phyloP scores from a whole-genome alignment of 768 basidiomycete species.

The Crepidotus variabilis region DNA sequence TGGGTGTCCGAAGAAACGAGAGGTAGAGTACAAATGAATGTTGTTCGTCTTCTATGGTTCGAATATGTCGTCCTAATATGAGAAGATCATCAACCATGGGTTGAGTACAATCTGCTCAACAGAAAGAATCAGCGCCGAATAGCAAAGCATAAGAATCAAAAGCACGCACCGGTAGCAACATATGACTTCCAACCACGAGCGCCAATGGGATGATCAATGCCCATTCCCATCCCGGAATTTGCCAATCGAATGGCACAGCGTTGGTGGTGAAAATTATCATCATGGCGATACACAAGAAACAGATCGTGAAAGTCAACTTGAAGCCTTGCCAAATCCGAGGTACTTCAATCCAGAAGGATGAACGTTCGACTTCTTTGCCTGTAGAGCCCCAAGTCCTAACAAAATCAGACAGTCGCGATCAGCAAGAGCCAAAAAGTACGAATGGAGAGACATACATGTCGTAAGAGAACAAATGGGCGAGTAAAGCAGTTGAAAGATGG shows the following conservation, averaged over 20 bases:
- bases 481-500: constrained; percentile 62
- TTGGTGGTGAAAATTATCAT: constrained; percentile 59
- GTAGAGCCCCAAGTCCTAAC: constrained; percentile 53
- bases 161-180: constrained; percentile 67
- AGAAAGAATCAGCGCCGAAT: constrained; percentile 5
- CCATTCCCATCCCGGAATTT: constrained; percentile 60
- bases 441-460: constrained; percentile 36
- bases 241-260: constrained; percentile 62
- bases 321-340: constrained; percentile 81
- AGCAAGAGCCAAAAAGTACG: neutral
- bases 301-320: constrained; percentile 67
- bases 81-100: constrained; percentile 85
- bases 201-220: constrained; percentile 74
- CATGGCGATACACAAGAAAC: constrained; percentile 51
- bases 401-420: neutral
- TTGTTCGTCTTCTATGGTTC: no score
- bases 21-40: no score
- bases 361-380: constrained; percentile 79
- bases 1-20: no score
- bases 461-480: constrained; percentile 68
- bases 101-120: constrained; percentile 64
- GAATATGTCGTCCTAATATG: constrained; percentile 31
- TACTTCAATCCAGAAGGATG: constrained; percentile 89
- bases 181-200: constrained; percentile 63
- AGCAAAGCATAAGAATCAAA: constrained; percentile 1